These are phyloP conservation scores for Eugenia klotzschiana DNA, from an alignment of 441 rosid genomes.

Conservation along the genomic window DNA sequence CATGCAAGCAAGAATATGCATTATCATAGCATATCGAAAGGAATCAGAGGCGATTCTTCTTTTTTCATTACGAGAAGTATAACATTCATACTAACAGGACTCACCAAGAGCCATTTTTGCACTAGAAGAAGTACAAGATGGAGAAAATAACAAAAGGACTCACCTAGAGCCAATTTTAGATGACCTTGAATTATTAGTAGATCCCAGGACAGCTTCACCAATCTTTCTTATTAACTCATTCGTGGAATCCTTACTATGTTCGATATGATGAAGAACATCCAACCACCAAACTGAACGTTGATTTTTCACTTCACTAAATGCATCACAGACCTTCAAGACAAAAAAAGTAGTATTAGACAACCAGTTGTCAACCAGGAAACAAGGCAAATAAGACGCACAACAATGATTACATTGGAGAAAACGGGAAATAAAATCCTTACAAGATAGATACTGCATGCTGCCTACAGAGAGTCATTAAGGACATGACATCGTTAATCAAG, in stretches of 20 bases:
- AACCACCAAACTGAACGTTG: conserved; percentile 71
- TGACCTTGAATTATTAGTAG: conserved; percentile 42
- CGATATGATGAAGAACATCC: conserved; percentile 60
- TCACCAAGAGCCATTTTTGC: neutral
- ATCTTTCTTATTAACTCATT: conserved; percentile 68
- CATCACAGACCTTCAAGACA: conserved; percentile 51
- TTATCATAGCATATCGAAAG: neutral
- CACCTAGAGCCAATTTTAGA: conserved; percentile 47
- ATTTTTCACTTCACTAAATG: conserved; percentile 25
- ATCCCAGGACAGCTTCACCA: conserved; percentile 69
- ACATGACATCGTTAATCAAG: neutral
- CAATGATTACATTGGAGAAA: neutral
- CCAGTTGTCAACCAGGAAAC: neutral
- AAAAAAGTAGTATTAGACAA: neutral
- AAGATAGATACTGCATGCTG: neutral
- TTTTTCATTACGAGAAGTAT: neutral
- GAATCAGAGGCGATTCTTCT: neutral
- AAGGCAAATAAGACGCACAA: neutral
- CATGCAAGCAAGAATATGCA: neutral
- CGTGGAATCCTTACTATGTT: conserved; percentile 45
- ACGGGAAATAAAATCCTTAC: neutral
- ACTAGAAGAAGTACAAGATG: neutral
- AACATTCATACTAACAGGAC: neutral
- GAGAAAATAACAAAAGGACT: conserved; percentile 12
- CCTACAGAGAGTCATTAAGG: neutral